Percentiles rank a stretch among this genome's conserved stretches.
Conservation (phyloP, 1,139 yeast species). For the Wickerhamiella infanticola region DNA sequence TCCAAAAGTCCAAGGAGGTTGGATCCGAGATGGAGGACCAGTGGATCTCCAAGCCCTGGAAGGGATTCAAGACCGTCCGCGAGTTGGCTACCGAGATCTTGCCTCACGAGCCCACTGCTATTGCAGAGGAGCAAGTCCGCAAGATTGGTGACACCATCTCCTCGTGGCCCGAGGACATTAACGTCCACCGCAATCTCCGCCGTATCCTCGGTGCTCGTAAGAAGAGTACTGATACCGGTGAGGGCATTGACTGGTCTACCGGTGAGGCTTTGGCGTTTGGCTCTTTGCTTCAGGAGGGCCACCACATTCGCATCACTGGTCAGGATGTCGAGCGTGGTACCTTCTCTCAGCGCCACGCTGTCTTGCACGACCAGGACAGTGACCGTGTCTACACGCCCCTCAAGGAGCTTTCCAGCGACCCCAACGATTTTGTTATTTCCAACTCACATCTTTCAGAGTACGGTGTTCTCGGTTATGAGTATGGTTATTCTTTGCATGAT, state of each 20-base stretch:
- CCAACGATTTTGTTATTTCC: slow-evolving; percentile 75
- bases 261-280: slow-evolving; percentile 99
- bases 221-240: slow-evolving; percentile 77
- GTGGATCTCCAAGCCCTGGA: slow-evolving; percentile 99
- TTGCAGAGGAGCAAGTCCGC: slow-evolving; percentile 54
- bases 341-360: slow-evolving; percentile 98
- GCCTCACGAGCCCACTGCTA: slow-evolving; percentile 94
- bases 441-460: slow-evolving; percentile 97
- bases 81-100: slow-evolving; percentile 90
- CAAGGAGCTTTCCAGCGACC: slow-evolving; percentile 60
- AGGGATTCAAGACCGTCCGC: slow-evolving; percentile 94
- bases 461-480: slow-evolving; percentile 98
- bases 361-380: slow-evolving; percentile 84
- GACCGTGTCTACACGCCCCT: slow-evolving; percentile 78
- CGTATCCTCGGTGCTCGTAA: slow-evolving; percentile 81
- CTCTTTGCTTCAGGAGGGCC: slow-evolving; percentile 80
- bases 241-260: slow-evolving; percentile 97
- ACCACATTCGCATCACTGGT: slow-evolving; percentile 94
- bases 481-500: slow-evolving; percentile 93
- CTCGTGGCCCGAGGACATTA: slow-evolving; percentile 73
- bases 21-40: slow-evolving; percentile 90
- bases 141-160: slow-evolving; percentile 67
- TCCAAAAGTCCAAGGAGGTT: slow-evolving; percentile 44
- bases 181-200: slow-evolving; percentile 88
- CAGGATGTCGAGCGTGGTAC: slow-evolving; percentile 99